Evolutionary conservation across 306 rosid species (phyloP).

Genomic region (Vigna reflexopilosa): DNA sequence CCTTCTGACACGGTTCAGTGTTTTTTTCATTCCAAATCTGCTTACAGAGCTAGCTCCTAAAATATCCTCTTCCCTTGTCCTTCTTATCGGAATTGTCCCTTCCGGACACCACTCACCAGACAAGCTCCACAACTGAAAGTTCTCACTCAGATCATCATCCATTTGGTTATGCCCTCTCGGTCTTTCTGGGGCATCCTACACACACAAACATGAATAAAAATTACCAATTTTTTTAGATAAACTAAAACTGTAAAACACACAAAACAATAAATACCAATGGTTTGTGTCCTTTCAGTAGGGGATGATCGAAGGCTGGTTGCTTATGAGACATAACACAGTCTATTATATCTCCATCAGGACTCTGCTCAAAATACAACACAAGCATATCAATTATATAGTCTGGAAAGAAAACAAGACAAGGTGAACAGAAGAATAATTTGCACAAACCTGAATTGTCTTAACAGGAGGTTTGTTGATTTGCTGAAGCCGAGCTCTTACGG

Average conservation of each 20-base stretch:
- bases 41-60: slow-evolving; percentile 71
- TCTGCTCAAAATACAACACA: slow-evolving; percentile 48
- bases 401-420: slow-evolving; percentile 19
- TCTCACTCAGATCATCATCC: slow-evolving; percentile 42
- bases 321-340: slow-evolving; percentile 76
- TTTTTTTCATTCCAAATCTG: slow-evolving; percentile 79
- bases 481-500: slow-evolving; percentile 56
- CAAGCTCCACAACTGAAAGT: slow-evolving; percentile 72
- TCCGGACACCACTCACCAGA: slow-evolving; percentile 78
- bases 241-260: not conserved
- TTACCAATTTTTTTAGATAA: too few relatives aligned
- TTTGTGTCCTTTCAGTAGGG: slow-evolving; percentile 65
- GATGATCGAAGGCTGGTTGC: slow-evolving; percentile 93
- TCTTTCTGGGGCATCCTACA: slow-evolving; percentile 78
- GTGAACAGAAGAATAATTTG: not conserved
- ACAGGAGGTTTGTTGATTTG: slow-evolving; percentile 71
- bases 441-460: slow-evolving; percentile 72
- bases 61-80: slow-evolving; percentile 76
- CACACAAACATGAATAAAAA: not conserved
- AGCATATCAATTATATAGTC: not conserved
- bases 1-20: slow-evolving; percentile 60
- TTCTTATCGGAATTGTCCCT: slow-evolving; percentile 84
- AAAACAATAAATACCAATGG: slow-evolving; percentile 61
- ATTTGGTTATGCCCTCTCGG: slow-evolving; percentile 55
- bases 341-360: slow-evolving; percentile 87